Base-by-base conservation (phyloP, 208 protist genomes). In the Trypanosoma rangeli region DNA sequence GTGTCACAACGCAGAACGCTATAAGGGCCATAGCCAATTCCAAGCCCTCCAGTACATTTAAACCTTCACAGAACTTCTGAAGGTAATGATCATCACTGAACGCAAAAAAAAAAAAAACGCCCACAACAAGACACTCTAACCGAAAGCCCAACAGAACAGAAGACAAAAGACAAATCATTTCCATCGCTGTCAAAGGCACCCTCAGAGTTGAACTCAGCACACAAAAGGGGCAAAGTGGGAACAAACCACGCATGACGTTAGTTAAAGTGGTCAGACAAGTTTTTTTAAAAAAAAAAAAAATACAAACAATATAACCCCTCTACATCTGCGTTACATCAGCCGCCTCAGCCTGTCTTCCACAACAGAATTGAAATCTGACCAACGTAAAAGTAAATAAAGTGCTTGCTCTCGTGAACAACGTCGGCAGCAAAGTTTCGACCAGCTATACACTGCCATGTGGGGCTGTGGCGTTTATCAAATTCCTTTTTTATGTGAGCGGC, bases 341-440 rank as follows among this genome's bases (percentile, higher is more conserved):
- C 28, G 3, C 24, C 28, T 65, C 80, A 92, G 28, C 79, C 73
- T 0, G 89, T 85, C 66, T 94, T 97, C 92, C 99, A 99, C 44
- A 99, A 86, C 3, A 99, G 87, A 63, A 99, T 94, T 24, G 98
- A 98, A 24, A 99, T 85, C 79, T 99, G 98, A 12, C 98, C 99
- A 46, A 99, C 81, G 81, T 99, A 99, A 80, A 99, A 99, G 86
- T 99, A 99, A 76, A 99, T 99, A 82, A 99, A 99, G 64, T 96
- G 79, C 64, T 97, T 97, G 49, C 93, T 98, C 79, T 99, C 99
- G 80, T 99, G 99, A 13, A 98, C 99, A 53, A 99, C 98, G 84
- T 99, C 99, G 10, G 99, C 99, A 42, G 99, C 99, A 82, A 99
- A 99, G 86, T 94, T 99, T 55, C 98, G 89, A 44, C 99, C 99